phyloP scores from a whole-genome alignment of 1,284 basidiomycete genomes.

The Pseudozyma sp. region DNA sequence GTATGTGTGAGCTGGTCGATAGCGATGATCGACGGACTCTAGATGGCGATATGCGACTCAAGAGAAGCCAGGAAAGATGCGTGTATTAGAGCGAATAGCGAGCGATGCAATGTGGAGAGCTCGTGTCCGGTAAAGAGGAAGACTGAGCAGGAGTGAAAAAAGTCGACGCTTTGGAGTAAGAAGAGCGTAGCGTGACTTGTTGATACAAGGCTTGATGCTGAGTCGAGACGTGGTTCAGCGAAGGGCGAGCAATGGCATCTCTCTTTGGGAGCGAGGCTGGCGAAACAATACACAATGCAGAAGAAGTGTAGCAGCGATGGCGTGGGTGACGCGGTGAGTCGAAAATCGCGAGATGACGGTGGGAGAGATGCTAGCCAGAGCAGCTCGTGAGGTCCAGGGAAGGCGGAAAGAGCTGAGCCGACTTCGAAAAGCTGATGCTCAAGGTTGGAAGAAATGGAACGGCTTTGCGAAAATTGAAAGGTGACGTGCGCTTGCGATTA shows the following conservation, averaged over 20 bases:
- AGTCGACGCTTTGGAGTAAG: not conserved
- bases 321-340: not conserved
- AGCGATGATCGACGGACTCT: not conserved
- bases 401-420: not conserved
- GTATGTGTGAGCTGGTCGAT: not conserved
- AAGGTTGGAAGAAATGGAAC: not conserved
- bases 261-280: constrained; percentile 2
- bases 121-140: not conserved
- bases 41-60: not conserved
- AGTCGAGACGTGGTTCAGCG: not conserved
- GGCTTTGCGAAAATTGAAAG: not conserved
- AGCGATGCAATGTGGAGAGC: no score
- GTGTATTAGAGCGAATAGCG: no score
- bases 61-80: not conserved
- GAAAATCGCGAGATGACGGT: not conserved
- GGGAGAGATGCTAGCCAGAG: constrained; percentile 29
- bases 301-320: not conserved
- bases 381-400: constrained; percentile 11
- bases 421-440: not conserved
- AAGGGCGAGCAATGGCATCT: constrained; percentile 5
- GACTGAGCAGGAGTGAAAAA: constrained; percentile 9
- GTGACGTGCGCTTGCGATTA: not conserved
- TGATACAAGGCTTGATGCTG: constrained; percentile 6
- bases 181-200: not conserved
- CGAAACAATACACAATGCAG: not conserved